Percentiles rank a stretch among this genome's conserved stretches.
phyloP scores from a whole-genome alignment of 2,329 filamentous ascomycete genomes.

The Colletotrichum sp. region DNA sequence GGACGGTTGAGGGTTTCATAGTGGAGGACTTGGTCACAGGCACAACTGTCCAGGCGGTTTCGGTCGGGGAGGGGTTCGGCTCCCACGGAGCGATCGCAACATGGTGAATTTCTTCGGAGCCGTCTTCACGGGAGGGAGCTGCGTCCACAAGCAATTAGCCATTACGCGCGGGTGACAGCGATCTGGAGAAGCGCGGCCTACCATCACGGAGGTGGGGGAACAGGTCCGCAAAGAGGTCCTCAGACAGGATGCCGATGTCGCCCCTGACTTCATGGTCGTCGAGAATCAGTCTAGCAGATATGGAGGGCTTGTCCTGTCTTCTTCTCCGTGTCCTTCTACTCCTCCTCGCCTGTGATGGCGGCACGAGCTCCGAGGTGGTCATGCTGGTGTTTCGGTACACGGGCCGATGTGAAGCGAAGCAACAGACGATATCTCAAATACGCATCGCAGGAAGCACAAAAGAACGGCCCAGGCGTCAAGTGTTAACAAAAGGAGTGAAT shows the following conservation, averaged over 20 bases:
- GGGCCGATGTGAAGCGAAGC: not conserved
- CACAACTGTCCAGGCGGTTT: constrained; percentile 83
- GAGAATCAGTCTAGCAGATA: constrained; percentile 81
- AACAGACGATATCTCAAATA: not conserved
- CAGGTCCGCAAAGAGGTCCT: constrained; percentile 83
- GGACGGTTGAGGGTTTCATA: constrained; percentile 77
- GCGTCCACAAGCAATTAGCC: not conserved
- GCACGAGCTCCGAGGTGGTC: constrained; percentile 28
- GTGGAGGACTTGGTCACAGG: constrained; percentile 71
- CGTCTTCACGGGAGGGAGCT: constrained; percentile 19
- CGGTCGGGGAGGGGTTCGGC: constrained; percentile 62
- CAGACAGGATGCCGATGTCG: constrained; percentile 84
- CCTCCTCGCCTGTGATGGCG: constrained; percentile 24
- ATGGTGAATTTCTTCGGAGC: constrained; percentile 55
- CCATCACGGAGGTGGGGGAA: constrained; percentile 67
- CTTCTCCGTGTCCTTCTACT: constrained; percentile 57
- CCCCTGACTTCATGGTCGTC: constrained; percentile 81
- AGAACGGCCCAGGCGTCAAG: not conserved
- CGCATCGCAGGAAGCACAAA: not conserved
- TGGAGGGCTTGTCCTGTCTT: constrained; percentile 73
- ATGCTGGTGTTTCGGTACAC: not conserved
- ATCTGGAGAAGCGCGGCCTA: constrained; percentile 36
- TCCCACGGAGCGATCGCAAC: constrained; percentile 79
- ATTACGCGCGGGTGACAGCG: not conserved
- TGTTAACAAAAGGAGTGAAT: not conserved